phyloP scores from a whole-genome alignment of 164 flowering plant species.

The Akebia trifoliata region DNA sequence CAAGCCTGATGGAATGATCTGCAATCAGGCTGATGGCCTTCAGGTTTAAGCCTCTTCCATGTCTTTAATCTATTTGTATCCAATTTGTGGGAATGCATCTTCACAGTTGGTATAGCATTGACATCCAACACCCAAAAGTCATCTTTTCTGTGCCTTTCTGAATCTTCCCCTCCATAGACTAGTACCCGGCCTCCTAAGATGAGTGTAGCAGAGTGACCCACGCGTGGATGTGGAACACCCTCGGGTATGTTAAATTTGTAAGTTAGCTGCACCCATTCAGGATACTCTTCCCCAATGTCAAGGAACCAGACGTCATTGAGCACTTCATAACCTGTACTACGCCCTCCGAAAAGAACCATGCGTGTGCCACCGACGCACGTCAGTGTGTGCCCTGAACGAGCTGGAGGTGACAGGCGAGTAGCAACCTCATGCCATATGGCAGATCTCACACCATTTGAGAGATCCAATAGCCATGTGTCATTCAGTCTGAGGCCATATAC shows the following conservation, averaged over 20 bases:
- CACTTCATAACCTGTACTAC: constrained; percentile 79
- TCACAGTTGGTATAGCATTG: constrained; percentile 24
- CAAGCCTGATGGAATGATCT: constrained; percentile 89
- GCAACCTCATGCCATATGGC: constrained; percentile 63
- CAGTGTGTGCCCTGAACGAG: constrained; percentile 89
- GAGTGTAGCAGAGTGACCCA: constrained; percentile 90
- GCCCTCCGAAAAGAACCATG: constrained; percentile 75
- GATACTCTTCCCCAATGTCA: constrained; percentile 31
- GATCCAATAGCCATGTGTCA: constrained; percentile 82
- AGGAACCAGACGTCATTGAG: constrained; percentile 81
- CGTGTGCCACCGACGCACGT: constrained; percentile 51
- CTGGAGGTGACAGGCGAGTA: constrained; percentile 53
- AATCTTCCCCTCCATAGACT: constrained; percentile 91
- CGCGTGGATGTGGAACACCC: constrained; percentile 63
- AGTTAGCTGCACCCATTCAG: constrained; percentile 50
- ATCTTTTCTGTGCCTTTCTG: constrained; percentile 58
- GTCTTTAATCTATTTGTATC: constrained; percentile 25
- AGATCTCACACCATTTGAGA: constrained; percentile 39
- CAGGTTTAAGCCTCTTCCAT: constrained; percentile 59
- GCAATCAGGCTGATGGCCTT: constrained; percentile 41
- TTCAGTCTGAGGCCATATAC: constrained; percentile 48
- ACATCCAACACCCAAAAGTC: constrained; percentile 85
- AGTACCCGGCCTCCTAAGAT: constrained; percentile 62
- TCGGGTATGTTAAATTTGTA: constrained; percentile 44
- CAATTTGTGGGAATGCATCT: constrained; percentile 16